These are phyloP conservation scores for Enterospora canceri DNA, from an alignment of 371 early-diverging fungal species.

Conservation along the genomic window DNA sequence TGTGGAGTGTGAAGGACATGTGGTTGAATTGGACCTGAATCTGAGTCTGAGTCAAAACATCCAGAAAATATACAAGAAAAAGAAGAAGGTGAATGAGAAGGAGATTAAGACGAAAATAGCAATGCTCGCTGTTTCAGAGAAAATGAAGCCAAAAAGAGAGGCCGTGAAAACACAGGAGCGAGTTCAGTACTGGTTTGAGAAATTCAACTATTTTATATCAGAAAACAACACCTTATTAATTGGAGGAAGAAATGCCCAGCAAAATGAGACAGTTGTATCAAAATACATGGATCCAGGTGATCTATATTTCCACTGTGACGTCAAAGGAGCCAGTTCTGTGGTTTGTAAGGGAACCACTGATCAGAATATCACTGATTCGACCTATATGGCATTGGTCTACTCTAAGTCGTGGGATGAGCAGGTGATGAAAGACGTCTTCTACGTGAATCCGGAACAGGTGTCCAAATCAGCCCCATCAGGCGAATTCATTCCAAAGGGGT, in stretches of 20 bases:
- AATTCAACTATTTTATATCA: slow-evolving; percentile 88
- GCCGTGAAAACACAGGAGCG: slow-evolving; percentile 53
- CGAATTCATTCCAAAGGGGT: slow-evolving; percentile 79
- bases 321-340: slow-evolving; percentile 81
- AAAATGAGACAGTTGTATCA: slow-evolving; percentile 82
- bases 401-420: slow-evolving; percentile 92
- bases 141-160: slow-evolving; percentile 20
- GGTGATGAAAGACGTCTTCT: slow-evolving; percentile 81
- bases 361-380: slow-evolving; percentile 68
- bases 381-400: slow-evolving; percentile 77
- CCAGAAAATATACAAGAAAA: slow-evolving; percentile 39
- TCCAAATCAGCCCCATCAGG: slow-evolving; percentile 87
- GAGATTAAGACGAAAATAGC: slow-evolving; percentile 44
- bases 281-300: slow-evolving; percentile 63
- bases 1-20: slow-evolving; percentile 24
- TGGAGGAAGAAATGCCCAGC: slow-evolving; percentile 83
- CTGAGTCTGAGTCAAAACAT: slow-evolving; percentile 28
- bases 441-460: slow-evolving; percentile 77
- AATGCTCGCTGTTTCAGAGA: slow-evolving; percentile 41
- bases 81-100: slow-evolving; percentile 52
- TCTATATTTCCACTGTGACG: slow-evolving; percentile 84
- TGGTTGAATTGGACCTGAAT: slow-evolving; percentile 28
- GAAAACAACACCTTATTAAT: slow-evolving; percentile 76
- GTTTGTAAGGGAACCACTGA: slow-evolving; percentile 52
- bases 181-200: slow-evolving; percentile 94